These are phyloP conservation scores for Dryadomyces quercivorus DNA, from an alignment of 2,329 filamentous ascomycete species.

Conservation along the genomic window DNA sequence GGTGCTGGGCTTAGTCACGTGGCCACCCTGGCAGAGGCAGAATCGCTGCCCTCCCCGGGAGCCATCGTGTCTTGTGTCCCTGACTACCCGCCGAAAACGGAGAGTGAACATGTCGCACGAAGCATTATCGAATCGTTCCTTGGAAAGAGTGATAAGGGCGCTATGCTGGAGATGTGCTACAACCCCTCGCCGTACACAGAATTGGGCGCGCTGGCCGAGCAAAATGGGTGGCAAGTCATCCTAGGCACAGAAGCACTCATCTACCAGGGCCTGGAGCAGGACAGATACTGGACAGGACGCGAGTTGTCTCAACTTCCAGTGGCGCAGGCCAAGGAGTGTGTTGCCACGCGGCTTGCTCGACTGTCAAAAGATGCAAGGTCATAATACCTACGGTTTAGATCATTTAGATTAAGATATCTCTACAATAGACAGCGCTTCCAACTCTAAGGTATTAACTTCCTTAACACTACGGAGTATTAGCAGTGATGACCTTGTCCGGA, in stretches of 20 bases:
- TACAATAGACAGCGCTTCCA: no score
- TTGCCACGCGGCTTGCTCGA: conserved; percentile 29
- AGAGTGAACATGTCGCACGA: conserved; percentile 50
- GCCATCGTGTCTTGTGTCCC: conserved; percentile 66
- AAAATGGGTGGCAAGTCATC: conserved; percentile 59
- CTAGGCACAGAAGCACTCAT: conserved; percentile 67
- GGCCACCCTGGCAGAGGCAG: conserved; percentile 46
- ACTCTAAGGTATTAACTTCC: no score
- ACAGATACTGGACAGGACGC: conserved; percentile 52
- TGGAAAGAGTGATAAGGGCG: conserved; percentile 43
- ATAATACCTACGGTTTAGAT: not conserved
- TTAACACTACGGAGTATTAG: no score
- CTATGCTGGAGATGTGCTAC: conserved; percentile 74
- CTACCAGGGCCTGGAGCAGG: conserved; percentile 64
- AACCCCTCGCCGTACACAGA: conserved; percentile 60
- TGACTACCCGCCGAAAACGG: conserved; percentile 57
- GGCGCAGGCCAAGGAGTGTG: conserved; percentile 40
- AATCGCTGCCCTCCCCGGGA: conserved; percentile 42
- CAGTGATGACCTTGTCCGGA: no score
- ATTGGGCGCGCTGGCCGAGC: conserved; percentile 48
- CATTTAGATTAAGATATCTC: no score
- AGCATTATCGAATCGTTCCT: not conserved
- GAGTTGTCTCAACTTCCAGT: conserved; percentile 46
- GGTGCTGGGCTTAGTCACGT: conserved; percentile 50
- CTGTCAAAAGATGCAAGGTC: not conserved